phyloP scores from a whole-genome alignment of 352 stramenopile species.

The Globisporangium splendens region DNA sequence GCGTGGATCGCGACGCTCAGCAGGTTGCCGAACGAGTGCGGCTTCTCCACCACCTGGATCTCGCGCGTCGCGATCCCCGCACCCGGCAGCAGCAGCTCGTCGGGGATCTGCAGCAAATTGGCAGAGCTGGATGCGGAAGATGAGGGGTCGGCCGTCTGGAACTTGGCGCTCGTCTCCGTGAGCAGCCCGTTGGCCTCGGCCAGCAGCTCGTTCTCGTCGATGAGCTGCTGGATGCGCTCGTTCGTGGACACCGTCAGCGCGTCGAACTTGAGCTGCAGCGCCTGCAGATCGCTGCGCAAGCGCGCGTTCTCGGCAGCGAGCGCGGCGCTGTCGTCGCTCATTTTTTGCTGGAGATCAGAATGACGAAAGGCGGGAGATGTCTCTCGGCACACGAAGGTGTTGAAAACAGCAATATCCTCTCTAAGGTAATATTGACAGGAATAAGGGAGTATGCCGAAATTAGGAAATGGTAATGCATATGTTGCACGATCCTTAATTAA shows the following conservation, averaged over 20 bases:
- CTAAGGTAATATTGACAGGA: too few relatives aligned
- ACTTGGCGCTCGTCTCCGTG: slow-evolving; percentile 43
- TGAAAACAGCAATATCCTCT: too few relatives aligned
- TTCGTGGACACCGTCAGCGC: slow-evolving; percentile 25
- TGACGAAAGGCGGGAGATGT: too few relatives aligned
- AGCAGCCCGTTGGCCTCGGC: slow-evolving; percentile 70
- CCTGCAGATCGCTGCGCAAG: slow-evolving; percentile 39
- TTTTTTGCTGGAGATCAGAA: neutral
- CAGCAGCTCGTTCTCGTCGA: slow-evolving; percentile 72
- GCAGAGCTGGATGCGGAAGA: neutral
- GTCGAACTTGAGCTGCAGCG: slow-evolving; percentile 51
- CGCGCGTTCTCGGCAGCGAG: slow-evolving; percentile 42
- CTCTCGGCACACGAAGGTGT: too few relatives aligned
- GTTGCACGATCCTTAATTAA: too few relatives aligned
- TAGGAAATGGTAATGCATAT: too few relatives aligned
- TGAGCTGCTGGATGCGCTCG: slow-evolving; percentile 48
- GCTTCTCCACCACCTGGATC: slow-evolving; percentile 34
- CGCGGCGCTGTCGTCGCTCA: slow-evolving; percentile 13
- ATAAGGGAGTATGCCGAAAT: too few relatives aligned
- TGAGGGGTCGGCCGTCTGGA: slow-evolving; percentile 8
- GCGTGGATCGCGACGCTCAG: slow-evolving; percentile 54
- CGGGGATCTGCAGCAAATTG: slow-evolving; percentile 45
- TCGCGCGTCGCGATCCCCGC: slow-evolving; percentile 24
- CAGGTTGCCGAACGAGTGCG: slow-evolving; percentile 66
- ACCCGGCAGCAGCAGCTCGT: slow-evolving; percentile 67